Base-by-base conservation (phyloP, 371 early-diverging fungal species). In the Mucor lusitanicus region DNA sequence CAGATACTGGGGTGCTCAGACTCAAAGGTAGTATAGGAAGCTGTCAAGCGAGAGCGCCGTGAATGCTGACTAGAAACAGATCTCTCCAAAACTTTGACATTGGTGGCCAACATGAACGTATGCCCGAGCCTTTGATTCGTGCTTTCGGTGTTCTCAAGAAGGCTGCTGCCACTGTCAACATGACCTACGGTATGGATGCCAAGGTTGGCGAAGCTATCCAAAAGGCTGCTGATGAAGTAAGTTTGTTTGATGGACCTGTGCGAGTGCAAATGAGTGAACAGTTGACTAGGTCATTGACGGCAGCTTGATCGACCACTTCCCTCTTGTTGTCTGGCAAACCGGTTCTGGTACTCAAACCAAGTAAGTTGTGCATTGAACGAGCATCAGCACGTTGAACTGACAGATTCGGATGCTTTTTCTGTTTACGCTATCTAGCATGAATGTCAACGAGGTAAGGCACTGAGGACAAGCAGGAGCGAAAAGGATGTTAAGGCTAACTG, bases 1-100 rank as follows among this genome's bases (percentile, higher is more conserved):
- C 71, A 87, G 80, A 73, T 94, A 94, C 81, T 95, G 92, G 88
- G 96, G 95, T 61, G 93, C 94, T 55, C 96, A 95, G 78, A 95
- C 96, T 11, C 94, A 94, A 75, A 88, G 95, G 87, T 88, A 75
- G 15, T 28, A 39, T 59, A 46, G 27, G 19, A 46, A 33, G 0
- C 39, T 35, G 30, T 42, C 12, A 17, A 27, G 30, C 46, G 27
- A 40, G 6, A 61, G 33, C 28, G 15, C 39, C n/a, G 23, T n/a
- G 58, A 21, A 19, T 12, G 11, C 23, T 53, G 13, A 27, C 23
- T 25, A 13, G 4, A 25, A 27, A 8, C 21, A 80, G 91, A 78
- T 84, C 90, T 72, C 73, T 86, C 42, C 87, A 90, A 77, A 95
- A 95, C 84, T 95, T 95, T 80, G 87, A 94, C 70, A 95, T 95